phyloP scores from a whole-genome alignment of 257 asterid genomes.

The Gentiana straminea region DNA sequence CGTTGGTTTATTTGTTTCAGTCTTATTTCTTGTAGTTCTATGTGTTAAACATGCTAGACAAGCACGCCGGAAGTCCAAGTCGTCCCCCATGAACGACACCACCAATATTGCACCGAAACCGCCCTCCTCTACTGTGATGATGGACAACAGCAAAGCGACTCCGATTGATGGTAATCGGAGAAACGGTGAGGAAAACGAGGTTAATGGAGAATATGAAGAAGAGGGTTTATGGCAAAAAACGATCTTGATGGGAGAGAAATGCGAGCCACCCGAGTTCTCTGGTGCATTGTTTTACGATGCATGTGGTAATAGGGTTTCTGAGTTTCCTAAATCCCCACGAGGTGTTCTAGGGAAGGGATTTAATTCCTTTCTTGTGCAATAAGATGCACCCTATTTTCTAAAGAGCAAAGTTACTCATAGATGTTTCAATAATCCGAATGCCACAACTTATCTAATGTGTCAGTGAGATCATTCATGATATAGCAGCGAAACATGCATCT shows the following conservation, averaged over 20 bases:
- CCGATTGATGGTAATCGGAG: constrained; percentile 12
- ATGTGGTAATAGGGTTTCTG: constrained; percentile 53
- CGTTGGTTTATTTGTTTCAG: constrained; percentile 47
- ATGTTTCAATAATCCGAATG: too few species aligned
- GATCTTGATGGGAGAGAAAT: constrained; percentile 73
- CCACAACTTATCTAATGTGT: too few species aligned
- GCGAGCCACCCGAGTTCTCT: constrained; percentile 77
- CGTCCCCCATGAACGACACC: constrained; percentile 6
- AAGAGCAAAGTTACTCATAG: too few species aligned
- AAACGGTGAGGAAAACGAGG: constrained; percentile 6
- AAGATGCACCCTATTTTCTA: too few species aligned
- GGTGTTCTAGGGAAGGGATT: constrained; percentile 3
- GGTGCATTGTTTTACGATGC: constrained; percentile 65
- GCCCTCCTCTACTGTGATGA: constrained; percentile 12
- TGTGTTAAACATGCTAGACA: constrained; percentile 52
- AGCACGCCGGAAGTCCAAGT: constrained; percentile 9
- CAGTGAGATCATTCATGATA: too few species aligned
- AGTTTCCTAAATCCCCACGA: constrained; percentile 80
- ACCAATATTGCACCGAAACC: constrained; percentile 16
- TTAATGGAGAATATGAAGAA: constrained; percentile 18
- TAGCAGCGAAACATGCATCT: too few species aligned
- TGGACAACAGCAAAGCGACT: constrained; percentile 23
- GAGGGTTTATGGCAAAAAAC: constrained; percentile 77
- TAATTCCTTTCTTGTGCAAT: too few species aligned
- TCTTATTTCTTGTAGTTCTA: constrained; percentile 37